These are phyloP conservation scores for Globisporangium emineosum DNA, from an alignment of 352 stramenopile genomes.

Conservation along the genomic window DNA sequence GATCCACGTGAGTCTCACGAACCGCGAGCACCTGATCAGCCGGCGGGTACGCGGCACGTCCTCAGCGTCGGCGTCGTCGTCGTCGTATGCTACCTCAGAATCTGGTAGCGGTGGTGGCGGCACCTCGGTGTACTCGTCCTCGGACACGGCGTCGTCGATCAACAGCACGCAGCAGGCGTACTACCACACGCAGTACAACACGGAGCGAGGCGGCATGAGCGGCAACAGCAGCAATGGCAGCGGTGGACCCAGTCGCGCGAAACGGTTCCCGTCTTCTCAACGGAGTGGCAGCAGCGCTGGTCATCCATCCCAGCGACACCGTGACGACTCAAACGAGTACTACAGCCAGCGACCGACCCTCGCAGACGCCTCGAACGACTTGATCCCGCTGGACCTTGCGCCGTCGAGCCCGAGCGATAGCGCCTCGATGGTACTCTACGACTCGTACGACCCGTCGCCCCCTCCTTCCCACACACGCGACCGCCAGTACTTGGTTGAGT, in stretches of 20 bases:
- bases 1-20: slow-evolving; percentile 18
- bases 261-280: not conserved
- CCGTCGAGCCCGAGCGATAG: slow-evolving; percentile 5
- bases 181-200: slow-evolving; percentile 15
- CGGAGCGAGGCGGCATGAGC: not conserved
- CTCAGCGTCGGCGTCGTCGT: slow-evolving; percentile 8
- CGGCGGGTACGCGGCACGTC: not conserved
- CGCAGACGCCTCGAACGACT: slow-evolving; percentile 14
- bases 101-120: not conserved
- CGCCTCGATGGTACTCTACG: slow-evolving; percentile 11
- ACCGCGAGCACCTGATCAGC: slow-evolving; percentile 11
- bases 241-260: not conserved
- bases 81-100: slow-evolving; percentile 13
- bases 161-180: slow-evolving; percentile 8
- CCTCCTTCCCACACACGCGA: no score
- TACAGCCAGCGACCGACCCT: slow-evolving; percentile 1
- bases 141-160: not conserved
- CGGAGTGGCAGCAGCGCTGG: not conserved
- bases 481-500: not conserved
- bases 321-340: not conserved
- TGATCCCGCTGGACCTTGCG: slow-evolving; percentile 14
- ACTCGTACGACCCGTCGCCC: slow-evolving; percentile 6
- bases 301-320: not conserved
- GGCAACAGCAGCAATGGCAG: not conserved
- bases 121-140: slow-evolving; percentile 10